Evolutionary conservation across 257 asterid genomes (phyloP), one percentile per base, ranked within the genome.

Genomic region (Scutellaria minor): DNA sequence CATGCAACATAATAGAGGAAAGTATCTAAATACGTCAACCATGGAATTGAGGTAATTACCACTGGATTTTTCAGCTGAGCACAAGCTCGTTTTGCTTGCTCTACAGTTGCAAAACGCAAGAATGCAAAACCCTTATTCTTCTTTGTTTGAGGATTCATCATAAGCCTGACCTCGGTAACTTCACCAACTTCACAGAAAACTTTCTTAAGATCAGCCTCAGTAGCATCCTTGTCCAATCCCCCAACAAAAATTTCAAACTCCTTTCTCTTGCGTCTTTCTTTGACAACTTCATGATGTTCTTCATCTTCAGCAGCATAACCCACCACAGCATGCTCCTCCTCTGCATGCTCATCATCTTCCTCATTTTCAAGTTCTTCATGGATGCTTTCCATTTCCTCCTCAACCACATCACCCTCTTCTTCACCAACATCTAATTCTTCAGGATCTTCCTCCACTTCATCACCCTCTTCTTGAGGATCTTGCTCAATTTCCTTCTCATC

Each of bases 81-180:
- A 83, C 96, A 95, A 77, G 99, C 99, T 53, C 91, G 84, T 79
- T 83, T 90, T 54, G 98, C 99, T 81, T 95, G 99, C 70, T 92
- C 97, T 54, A 90, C 90, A 9, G 96, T 87, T 55, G 98, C 96
- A 86, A 95, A 95, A 66, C 93, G 96, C 82, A 92, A 85, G 86
- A 95, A 95, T 15, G 99, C 99, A 85, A 95, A 95, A 20, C 97
- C 99, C 76, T 95, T 95, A 55, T 95, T 95, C 86, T 92, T 95
- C 82, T 90, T 90, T 24, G 98, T 95, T 86, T 85, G 98, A 65
- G 97, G 85, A 77, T 95, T 95, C 99, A 92, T 95, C 96, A 92
- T 84, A 61, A 95, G 98, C 79, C 98, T 90, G 76, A 90, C 94
- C 78, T 95, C 99, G 55, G 93, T 85, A 77, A 95, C 87, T 42